Percentiles rank a stretch among this genome's conserved stretches.
Evolutionary conservation across 805 yeast genomes (phyloP).

Genomic region (Hemisphaericaspora nanyangensis): DNA sequence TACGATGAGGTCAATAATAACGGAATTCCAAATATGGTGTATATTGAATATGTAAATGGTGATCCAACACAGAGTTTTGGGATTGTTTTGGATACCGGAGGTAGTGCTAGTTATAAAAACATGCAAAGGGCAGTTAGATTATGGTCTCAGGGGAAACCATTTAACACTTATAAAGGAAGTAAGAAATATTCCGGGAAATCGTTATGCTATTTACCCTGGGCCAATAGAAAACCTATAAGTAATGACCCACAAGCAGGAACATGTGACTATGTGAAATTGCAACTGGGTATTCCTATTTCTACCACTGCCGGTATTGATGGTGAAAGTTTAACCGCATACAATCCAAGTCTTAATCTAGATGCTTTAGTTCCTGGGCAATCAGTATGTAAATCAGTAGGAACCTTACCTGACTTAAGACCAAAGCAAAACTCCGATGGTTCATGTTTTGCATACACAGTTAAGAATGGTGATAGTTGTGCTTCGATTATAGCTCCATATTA

Average conservation of each 20-base stretch:
- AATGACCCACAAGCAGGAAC: constrained; percentile 10
- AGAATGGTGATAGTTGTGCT: constrained; percentile 13
- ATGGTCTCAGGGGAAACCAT: constrained; percentile 11
- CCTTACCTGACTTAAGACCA: constrained; percentile 8
- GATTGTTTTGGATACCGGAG: constrained; percentile 10
- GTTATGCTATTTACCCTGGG: constrained; percentile 6
- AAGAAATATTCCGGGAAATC: constrained; percentile 3
- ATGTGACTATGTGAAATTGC: constrained; percentile 6
- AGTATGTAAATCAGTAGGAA: constrained; percentile 9
- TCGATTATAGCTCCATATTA: constrained; percentile 7
- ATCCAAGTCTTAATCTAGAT: constrained; percentile 8
- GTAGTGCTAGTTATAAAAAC: constrained; percentile 3
- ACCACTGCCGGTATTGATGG: constrained; percentile 8
- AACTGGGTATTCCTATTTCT: neutral
- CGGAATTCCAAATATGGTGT: constrained; percentile 10
- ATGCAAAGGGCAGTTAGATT: constrained; percentile 11
- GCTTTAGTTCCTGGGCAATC: constrained; percentile 9
- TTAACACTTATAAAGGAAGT: constrained; percentile 8
- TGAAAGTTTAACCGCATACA: constrained; percentile 9
- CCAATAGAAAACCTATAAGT: constrained; percentile 5
- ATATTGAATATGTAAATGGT: constrained; percentile 11
- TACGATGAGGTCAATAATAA: constrained; percentile 8
- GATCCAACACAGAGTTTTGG: constrained; percentile 12
- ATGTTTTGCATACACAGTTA: constrained; percentile 11
- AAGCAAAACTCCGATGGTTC: constrained; percentile 13